Evolutionary conservation across 1,139 yeast species (phyloP).

Genomic region (Candida neerlandica): DNA sequence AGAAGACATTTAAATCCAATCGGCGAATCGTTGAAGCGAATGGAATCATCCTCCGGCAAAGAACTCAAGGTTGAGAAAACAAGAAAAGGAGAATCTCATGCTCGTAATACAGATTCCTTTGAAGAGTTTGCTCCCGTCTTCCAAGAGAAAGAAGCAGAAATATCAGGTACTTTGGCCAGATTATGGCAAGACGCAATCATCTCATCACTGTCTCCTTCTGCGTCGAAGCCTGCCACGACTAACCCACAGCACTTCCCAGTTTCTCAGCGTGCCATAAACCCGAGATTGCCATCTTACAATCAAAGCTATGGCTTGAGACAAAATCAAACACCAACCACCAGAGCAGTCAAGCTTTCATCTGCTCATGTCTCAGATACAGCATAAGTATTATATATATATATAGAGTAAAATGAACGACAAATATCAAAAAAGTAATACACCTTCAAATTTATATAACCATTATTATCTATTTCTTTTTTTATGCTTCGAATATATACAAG

Average conservation of each 20-base stretch:
- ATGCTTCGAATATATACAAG: constrained; percentile 11
- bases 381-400: neutral
- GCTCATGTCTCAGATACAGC: constrained; percentile 18
- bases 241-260: constrained; percentile 17
- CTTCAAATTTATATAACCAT: neutral
- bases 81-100: constrained; percentile 16
- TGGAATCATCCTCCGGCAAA: constrained; percentile 25
- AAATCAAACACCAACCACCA: constrained; percentile 36
- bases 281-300: constrained; percentile 29
- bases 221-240: constrained; percentile 5
- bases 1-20: constrained; percentile 72
- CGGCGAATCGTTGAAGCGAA: constrained; percentile 59
- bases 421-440: neutral
- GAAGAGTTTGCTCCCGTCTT: constrained; percentile 37
- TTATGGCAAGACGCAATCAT: constrained; percentile 49
- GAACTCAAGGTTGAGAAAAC: constrained; percentile 27
- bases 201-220: constrained; percentile 18
- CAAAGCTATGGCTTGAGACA: constrained; percentile 20
- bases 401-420: neutral
- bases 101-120: constrained; percentile 28
- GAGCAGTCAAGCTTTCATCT: constrained; percentile 41
- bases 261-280: constrained; percentile 27
- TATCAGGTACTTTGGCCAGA: constrained; percentile 27
- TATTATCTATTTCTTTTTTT: neutral
- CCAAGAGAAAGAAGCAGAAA: constrained; percentile 37